Evolutionary conservation across 1,284 basidiomycete genomes (phyloP), one percentile per base, ranked within the genome.

Genomic region (Cryptococcus sp.): DNA sequence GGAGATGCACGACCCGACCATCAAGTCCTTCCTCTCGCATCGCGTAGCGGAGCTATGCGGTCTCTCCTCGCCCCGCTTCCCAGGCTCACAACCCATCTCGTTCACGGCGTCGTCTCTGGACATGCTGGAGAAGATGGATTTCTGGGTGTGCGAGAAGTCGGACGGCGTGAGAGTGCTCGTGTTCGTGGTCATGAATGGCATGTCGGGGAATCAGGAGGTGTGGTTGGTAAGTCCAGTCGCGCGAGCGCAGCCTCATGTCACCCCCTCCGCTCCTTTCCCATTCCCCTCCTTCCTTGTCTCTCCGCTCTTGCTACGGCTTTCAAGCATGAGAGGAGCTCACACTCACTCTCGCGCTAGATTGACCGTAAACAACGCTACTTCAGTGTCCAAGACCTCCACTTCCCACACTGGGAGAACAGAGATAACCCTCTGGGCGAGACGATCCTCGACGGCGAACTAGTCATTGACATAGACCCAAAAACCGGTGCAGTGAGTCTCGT

Each of bases 71-170:
- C 10, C 52, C 62, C 83, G 83, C 85, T 97, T 96, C 79, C 93
- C 93, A 27, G 93, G 94, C 17, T 89, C 89, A 70, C 94, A 97
- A 72, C 93, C 93, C 15, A 86, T 97, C 67, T 93, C 91, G 73
- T 96, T 97, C 78, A 82, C 85, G 5, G 74, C 79, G 10, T 81
- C 78, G 47, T 88, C 91, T 66, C 75, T 97, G 45, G 82, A 83
- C 10, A 84, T 88, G 70, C 82, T 97, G 46, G 91, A 95, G 79
- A 81, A 80, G 23, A 85, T 88, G 81, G 91, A 97, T 76, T 99
- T 90, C 76, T 99, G 95, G 95, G 95, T 99, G 30, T 97, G 93
- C 80, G 96, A 99, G 81, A 99, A 99, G 82, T 96, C 93, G n/a
- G 96, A 99, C 73, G 96, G 96, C 3, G 80, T 98, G 54, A 86